A percentile compares a stretch with the other conserved stretches of the same genome.
Evolutionary conservation across 192 early-diverging fungal species (phyloP).

Genomic region (Entomortierella parvispora): DNA sequence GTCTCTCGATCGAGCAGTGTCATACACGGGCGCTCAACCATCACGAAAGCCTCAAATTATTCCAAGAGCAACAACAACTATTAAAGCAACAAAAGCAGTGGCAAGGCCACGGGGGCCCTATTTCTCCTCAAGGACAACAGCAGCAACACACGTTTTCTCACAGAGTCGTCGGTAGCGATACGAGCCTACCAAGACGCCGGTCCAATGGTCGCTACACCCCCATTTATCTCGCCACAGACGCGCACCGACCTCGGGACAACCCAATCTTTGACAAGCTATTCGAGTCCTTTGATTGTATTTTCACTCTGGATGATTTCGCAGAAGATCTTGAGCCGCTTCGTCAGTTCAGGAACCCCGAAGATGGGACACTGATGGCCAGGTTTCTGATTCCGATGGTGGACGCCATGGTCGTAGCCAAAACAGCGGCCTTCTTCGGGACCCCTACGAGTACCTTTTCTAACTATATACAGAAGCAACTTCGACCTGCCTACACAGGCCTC

Average conservation of each 20-base stretch:
- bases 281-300: constrained; percentile 59
- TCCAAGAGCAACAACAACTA: background rate
- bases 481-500: constrained; percentile 45
- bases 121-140: background rate
- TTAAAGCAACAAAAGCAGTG: constrained; percentile 12
- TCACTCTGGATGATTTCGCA: constrained; percentile 58
- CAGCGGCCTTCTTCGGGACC: constrained; percentile 61
- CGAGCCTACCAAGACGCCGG: constrained; percentile 10
- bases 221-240: constrained; percentile 66
- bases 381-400: constrained; percentile 66
- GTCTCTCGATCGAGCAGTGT: constrained; percentile 37
- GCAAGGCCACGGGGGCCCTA: background rate
- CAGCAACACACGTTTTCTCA: constrained; percentile 14
- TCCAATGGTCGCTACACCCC: constrained; percentile 48
- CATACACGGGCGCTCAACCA: constrained; percentile 22
- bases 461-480: constrained; percentile 44
- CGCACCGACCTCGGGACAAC: constrained; percentile 53
- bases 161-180: background rate
- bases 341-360: constrained; percentile 41
- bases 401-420: constrained; percentile 61
- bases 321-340: constrained; percentile 48
- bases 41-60: constrained; percentile 1
- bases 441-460: constrained; percentile 60
- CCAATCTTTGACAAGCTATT: constrained; percentile 61
- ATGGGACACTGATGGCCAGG: constrained; percentile 34